Conservation (phyloP, 257 asterid species). For the Solanum bukasovii region DNA sequence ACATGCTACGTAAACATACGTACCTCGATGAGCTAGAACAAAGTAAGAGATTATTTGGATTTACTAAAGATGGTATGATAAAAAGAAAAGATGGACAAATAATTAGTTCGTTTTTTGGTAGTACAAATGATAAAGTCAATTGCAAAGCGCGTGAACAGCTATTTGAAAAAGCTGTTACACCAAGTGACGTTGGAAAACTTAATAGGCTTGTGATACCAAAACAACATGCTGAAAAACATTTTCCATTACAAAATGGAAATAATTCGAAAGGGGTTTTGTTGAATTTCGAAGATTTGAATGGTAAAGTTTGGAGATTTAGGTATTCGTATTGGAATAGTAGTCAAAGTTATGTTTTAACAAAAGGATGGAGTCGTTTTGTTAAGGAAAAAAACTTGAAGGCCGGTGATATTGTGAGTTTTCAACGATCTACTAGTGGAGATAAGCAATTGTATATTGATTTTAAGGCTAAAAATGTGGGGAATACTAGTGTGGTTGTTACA, state of each 20-base stretch:
- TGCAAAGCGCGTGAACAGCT: conserved; percentile 37
- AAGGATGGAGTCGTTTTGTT: conserved; percentile 88
- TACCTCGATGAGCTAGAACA: conserved; percentile 73
- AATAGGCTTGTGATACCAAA: conserved; percentile 74
- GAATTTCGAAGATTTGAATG: conserved; percentile 55
- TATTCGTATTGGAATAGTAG: conserved; percentile 90
- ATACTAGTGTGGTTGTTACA: not conserved
- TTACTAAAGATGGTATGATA: not conserved
- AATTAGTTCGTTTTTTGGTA: not conserved
- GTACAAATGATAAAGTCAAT: not conserved
- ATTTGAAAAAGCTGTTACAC: conserved; percentile 81
- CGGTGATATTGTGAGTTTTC: conserved; percentile 62
- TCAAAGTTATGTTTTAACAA: conserved; percentile 74
- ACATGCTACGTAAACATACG: conserved; percentile 83
- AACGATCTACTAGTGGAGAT: conserved; percentile 39
- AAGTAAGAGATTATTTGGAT: conserved; percentile 28
- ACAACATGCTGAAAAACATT: conserved; percentile 70
- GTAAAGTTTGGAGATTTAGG: conserved; percentile 76
- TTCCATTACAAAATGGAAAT: conserved; percentile 39
- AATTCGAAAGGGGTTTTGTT: conserved; percentile 47
- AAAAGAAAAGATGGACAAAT: not conserved
- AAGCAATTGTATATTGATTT: conserved; percentile 63
- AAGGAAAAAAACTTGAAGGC: conserved; percentile 64
- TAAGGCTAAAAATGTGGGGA: conserved; percentile 15
- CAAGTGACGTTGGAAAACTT: conserved; percentile 69